These are phyloP conservation scores for Oryza brachyantha DNA, from an alignment of 176 grass and related monocot species.

Conservation along the genomic window DNA sequence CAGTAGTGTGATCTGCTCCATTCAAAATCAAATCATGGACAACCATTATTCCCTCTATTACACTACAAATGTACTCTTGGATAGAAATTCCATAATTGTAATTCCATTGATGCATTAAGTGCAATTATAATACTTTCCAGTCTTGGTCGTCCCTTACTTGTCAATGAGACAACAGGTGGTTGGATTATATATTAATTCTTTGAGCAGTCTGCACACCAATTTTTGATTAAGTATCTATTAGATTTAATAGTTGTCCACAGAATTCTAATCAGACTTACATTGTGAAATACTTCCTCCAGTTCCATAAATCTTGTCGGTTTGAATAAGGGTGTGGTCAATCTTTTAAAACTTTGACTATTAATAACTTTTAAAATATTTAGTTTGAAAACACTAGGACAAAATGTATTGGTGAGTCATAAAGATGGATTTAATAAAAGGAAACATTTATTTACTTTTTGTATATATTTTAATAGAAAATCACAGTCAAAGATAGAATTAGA, in stretches of 20 bases:
- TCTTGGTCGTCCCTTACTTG: not conserved
- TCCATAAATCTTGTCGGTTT: no score
- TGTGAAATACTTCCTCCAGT: no score
- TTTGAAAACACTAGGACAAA: no score
- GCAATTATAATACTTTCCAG: not conserved
- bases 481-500: no score
- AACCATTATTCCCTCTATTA: not conserved
- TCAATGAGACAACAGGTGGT: not conserved
- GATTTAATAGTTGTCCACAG: not conserved
- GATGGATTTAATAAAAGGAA: no score
- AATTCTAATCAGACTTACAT: not conserved
- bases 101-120: not conserved
- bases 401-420: no score
- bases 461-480: no score
- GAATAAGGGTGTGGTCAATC: no score
- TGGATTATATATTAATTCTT: not conserved
- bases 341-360: no score
- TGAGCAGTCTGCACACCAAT: not conserved
- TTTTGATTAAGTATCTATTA: not conserved
- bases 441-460: no score
- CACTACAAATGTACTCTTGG: not conserved
- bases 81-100: not conserved
- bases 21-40: not conserved
- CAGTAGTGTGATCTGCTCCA: not conserved
- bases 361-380: no score